phyloP scores from a whole-genome alignment of 768 basidiomycete species.

The Pleurotus platypus region DNA sequence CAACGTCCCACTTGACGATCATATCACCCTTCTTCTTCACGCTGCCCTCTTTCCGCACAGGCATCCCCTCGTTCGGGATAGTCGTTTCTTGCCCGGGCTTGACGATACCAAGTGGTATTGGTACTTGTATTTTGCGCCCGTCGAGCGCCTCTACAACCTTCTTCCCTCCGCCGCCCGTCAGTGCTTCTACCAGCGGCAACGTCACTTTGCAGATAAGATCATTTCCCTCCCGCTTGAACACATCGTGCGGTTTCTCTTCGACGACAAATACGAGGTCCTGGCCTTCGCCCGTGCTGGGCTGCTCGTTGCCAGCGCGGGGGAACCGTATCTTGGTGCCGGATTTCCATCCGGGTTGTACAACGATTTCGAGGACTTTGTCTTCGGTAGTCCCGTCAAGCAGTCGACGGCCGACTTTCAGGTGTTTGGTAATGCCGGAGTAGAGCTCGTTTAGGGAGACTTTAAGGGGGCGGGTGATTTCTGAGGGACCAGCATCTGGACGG shows the following conservation, averaged over 20 bases:
- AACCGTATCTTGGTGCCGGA: constrained; percentile 93
- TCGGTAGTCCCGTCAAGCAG: constrained; percentile 72
- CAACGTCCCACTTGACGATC: constrained; percentile 76
- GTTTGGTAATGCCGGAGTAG: constrained; percentile 81
- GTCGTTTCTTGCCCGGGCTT: constrained; percentile 75
- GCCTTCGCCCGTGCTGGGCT: constrained; percentile 48
- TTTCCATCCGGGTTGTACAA: constrained; percentile 90
- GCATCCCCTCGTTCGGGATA: constrained; percentile 84
- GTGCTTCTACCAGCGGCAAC: constrained; percentile 80
- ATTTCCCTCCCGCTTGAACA: constrained; percentile 78
- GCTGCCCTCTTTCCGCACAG: constrained; percentile 75
- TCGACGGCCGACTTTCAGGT: constrained; percentile 79
- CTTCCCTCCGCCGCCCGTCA: constrained; percentile 36
- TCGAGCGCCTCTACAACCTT: constrained; percentile 73
- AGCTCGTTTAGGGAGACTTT: constrained; percentile 86
- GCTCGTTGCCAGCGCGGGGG: constrained; percentile 82
- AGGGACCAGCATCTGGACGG: constrained; percentile 29
- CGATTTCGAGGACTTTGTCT: constrained; percentile 82
- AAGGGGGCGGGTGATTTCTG: constrained; percentile 77
- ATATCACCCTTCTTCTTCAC: constrained; percentile 79
- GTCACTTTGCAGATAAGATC: constrained; percentile 61
- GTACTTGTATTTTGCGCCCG: constrained; percentile 69
- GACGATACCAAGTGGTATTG: constrained; percentile 63
- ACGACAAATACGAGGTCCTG: constrained; percentile 96
- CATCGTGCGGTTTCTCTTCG: constrained; percentile 88